Evolutionary conservation across 2,329 filamentous ascomycete genomes (phyloP), one percentile per base, ranked within the genome.

Genomic region (Thelonectria discophora): DNA sequence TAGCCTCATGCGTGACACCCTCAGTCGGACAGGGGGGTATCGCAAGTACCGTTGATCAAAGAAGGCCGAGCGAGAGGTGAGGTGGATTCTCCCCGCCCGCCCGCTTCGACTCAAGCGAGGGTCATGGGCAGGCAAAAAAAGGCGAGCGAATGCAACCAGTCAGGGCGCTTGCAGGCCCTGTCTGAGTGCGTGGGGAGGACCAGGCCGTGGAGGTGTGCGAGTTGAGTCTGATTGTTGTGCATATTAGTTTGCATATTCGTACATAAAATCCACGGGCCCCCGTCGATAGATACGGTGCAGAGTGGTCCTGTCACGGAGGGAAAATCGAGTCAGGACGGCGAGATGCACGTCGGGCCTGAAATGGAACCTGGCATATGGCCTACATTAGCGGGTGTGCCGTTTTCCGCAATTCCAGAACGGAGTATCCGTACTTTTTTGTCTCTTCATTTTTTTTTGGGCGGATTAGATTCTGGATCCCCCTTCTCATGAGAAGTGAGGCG

Each of bases 311-410:
- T 55, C 42, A 55, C 51, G 51, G 51, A 55, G 30, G 24, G 27
- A 30, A 13, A 30, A 30, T 30, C 43, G 43, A 40, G n/a, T n/a
- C 40, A 17, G 53, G n/a, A 39, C 15, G 34, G 27, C 5, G 2
- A 2, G 27, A 37, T 55, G 57, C 57, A 60, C 39, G 57, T 50
- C 27, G 45, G 52, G 45, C 52, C 46, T 58, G 57, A 60, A 60
- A 55, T 39, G 57, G 57, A 55, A 34, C 46, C 32, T 45, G 49
- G 43, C 57, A 39, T 18, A 40, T 21, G 27, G 42, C 40, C 43
- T 51, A n/a, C 42, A 39, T 39, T 37, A 37, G 42, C 17, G 39
- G 45, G 39, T 49, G 51, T 55, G 57, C 39, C 51, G 51, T 45
- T 43, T 55, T 50, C 37, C 46, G 57, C 34, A 48, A 18, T 39